Percentiles rank a stretch among this genome's conserved stretches.
Conservation (phyloP, 768 basidiomycete species). For the Cantharellus anzutake region DNA sequence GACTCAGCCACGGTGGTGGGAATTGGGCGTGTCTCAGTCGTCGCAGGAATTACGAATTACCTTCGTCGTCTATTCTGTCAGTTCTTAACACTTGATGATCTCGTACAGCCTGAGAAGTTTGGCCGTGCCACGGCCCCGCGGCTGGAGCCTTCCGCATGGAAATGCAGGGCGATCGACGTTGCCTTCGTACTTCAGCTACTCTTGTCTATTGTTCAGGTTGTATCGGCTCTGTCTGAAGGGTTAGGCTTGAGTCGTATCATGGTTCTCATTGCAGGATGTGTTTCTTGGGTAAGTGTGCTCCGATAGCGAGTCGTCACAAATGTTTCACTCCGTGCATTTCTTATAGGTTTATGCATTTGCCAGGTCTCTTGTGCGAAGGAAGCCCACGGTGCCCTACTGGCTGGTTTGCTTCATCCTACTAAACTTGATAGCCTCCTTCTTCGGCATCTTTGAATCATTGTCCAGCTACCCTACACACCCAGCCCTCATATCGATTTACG, state of each 20-base stretch:
- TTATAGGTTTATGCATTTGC: too few relatives aligned
- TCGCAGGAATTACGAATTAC: not conserved
- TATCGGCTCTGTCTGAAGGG: too few relatives aligned
- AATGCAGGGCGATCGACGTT: not conserved
- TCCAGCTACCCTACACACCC: too few relatives aligned
- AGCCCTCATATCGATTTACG: too few relatives aligned
- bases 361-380: not conserved
- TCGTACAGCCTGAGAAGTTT: conserved; percentile 9
- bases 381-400: not conserved
- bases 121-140: not conserved
- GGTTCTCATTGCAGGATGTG: too few relatives aligned
- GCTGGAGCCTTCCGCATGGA: conserved; percentile 4
- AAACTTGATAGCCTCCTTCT: not conserved
- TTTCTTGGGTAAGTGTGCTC: too few relatives aligned
- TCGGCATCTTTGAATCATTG: not conserved
- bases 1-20: not conserved
- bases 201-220: not conserved
- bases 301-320: too few relatives aligned
- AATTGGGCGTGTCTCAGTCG: not conserved
- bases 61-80: conserved; percentile 4
- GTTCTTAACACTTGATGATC: conserved; percentile 8
- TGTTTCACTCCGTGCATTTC: too few relatives aligned
- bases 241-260: too few relatives aligned
- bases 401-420: not conserved
- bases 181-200: not conserved